Percentiles rank a stretch among this genome's conserved stretches.
Evolutionary conservation across 2,329 filamentous ascomycete species (phyloP).

Genomic region (Cytospora paraplurivora): DNA sequence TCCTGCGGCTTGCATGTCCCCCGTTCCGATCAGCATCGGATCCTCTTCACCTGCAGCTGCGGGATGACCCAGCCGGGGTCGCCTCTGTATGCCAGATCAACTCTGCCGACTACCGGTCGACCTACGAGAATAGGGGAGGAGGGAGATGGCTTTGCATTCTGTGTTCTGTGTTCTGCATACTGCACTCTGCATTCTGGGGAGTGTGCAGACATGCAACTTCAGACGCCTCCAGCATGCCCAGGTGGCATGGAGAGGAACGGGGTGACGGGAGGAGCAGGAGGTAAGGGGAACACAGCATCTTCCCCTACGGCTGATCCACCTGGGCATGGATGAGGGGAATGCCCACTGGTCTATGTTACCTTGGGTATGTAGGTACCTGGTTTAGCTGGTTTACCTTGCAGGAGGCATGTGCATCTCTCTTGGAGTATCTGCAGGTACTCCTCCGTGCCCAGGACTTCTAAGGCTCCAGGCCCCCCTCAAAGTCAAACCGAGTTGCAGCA

Average conservation of each 20-base stretch:
- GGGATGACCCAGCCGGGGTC: conserved; percentile 16
- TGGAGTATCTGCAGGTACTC: conserved; percentile 28
- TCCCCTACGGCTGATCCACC: neutral
- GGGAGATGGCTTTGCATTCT: neutral
- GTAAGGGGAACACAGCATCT: neutral
- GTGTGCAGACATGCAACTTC: neutral
- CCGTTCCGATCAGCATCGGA: conserved; percentile 14
- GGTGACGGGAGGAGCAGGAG: neutral
- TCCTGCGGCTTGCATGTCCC: conserved; percentile 25
- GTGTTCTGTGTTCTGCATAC: too few relatives aligned
- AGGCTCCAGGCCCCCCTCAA: neutral
- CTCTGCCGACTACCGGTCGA: neutral
- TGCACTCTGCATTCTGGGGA: neutral
- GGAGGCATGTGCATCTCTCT: conserved; percentile 2
- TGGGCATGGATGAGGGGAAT: neutral
- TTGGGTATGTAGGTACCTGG: neutral
- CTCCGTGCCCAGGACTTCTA: conserved; percentile 22
- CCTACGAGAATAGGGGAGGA: too few relatives aligned
- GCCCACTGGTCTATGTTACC: neutral
- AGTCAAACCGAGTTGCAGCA: neutral
- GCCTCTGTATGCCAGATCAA: conserved; percentile 1
- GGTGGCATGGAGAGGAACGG: too few relatives aligned
- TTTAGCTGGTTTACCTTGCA: neutral
- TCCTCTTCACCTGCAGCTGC: conserved; percentile 20
- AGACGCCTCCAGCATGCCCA: neutral